Conservation (phyloP, 202 grass and related monocot genomes). For the Cymbopogon flexuosus region DNA sequence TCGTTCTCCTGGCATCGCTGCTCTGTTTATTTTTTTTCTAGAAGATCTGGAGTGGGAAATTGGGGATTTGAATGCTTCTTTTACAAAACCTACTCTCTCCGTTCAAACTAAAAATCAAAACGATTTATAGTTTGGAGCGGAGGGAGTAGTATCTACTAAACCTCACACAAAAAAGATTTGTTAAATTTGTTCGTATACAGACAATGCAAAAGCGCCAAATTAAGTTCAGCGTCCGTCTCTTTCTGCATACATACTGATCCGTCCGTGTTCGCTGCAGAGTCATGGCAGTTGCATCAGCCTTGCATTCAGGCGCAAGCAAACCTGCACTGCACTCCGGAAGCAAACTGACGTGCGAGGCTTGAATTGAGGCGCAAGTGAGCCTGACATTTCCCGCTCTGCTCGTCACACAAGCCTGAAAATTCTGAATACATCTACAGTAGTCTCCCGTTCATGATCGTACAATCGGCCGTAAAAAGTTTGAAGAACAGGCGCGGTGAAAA, state of each 20-base stretch:
- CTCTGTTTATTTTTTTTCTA: neutral
- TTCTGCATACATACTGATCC: neutral
- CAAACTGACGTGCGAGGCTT: neutral
- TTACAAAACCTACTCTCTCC: neutral
- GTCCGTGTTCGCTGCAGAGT: neutral
- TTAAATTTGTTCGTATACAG: neutral
- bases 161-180: neutral
- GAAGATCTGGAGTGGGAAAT: neutral
- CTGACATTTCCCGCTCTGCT: neutral
- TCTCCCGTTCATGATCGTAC: neutral
- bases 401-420: too few species aligned
- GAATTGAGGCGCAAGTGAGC: neutral
- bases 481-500: neutral
- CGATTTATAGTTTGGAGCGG: too few species aligned
- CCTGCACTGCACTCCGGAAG: neutral
- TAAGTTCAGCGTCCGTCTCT: neutral
- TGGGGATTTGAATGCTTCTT: neutral
- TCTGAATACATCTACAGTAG: too few species aligned
- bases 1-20: neutral
- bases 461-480: neutral
- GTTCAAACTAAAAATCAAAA: too few species aligned
- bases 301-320: neutral
- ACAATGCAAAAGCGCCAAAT: neutral
- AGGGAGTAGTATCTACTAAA: too few species aligned
- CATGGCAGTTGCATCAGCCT: constrained; percentile 14